Evolutionary conservation across 495 filamentous ascomycete genomes (phyloP), one percentile per base, ranked within the genome.

Genomic region (Penicillium diatomitis): DNA sequence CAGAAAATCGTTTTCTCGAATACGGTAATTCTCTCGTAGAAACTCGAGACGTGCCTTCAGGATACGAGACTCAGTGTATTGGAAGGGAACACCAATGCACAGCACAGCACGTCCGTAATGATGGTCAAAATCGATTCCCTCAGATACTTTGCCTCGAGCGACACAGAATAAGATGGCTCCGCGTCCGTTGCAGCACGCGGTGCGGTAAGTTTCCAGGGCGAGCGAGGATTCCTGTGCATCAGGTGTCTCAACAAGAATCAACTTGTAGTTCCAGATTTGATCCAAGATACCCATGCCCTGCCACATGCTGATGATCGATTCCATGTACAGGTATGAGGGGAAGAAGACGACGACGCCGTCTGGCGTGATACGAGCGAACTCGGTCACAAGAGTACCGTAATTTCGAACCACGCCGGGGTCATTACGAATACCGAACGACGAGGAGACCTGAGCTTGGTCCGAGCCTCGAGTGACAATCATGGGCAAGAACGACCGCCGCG

Each of bases 281-380:
- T 99, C 92, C 34, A 99, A 69, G 50, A 96, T 95, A 38, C 88
- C 88, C 88, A 96, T 96, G 49, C 88, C 86, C 62, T 97, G 92
- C 94, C 94, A 99, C 84, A 95, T 95, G 65, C 82, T 87, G 61
- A 99, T 96, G 61, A 97, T 96, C 35, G 83, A 88, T 60, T 99
- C 94, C 94, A 99, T 97, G 73, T 99, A 99, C 3, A 99, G 79
- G 60, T 99, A 99, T 1, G 87, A 94, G 0, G 94, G 94, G 67
- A 99, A 99, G 75, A 99, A 99, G 41, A 99, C 94, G 32, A 97
- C 92, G 67, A 99, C 82, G 45, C 94, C 94, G 57, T 99, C 94
- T 0, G 94, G 94, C 0, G 92, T 97, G 54, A 96, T 82, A 64
- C 86, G 90, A 34, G 88, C 81, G 58, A 99, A 96, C 59, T 97